Conservation (phyloP, 2,329 filamentous ascomycete genomes). For the Neoarthrinium moseri region DNA sequence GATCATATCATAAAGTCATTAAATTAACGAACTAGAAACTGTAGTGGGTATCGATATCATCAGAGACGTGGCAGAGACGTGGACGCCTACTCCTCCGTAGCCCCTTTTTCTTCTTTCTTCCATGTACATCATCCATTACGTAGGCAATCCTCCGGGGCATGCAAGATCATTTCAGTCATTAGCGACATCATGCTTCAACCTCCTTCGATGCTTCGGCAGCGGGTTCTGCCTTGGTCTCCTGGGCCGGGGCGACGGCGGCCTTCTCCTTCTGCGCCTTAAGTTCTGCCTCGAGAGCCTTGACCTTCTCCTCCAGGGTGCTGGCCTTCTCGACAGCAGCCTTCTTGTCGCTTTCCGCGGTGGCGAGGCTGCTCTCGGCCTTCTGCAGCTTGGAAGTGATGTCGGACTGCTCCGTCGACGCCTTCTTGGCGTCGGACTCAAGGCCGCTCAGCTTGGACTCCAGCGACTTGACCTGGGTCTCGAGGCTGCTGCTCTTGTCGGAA, state of each 20-base stretch:
- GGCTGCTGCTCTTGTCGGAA: constrained; percentile 15
- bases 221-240: background rate
- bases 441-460: constrained; percentile 16
- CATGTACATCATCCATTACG: constrained; percentile 10
- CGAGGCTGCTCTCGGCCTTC: constrained; percentile 9
- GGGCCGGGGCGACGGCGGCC: constrained; percentile 4
- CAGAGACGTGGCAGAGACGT: constrained; percentile 9
- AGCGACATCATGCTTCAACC: constrained; percentile 7
- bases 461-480: constrained; percentile 13
- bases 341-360: constrained; percentile 15
- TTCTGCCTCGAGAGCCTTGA: constrained; percentile 20
- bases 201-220: background rate
- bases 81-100: constrained; percentile 7
- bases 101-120: background rate
- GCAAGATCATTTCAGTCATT: constrained; percentile 10
- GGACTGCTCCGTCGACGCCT: constrained; percentile 5
- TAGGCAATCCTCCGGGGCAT: constrained; percentile 4
- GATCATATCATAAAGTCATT: no score
- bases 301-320: constrained; percentile 2
- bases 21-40: constrained; percentile 7
- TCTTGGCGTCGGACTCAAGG: constrained; percentile 11
- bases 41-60: constrained; percentile 11
- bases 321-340: constrained; percentile 9
- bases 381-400: constrained; percentile 1
- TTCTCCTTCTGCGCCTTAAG: constrained; percentile 15